Percentiles rank a stretch among this genome's conserved stretches.
Conservation (phyloP, 139 green algal species). For the Mesotaenium endlicherianum region DNA sequence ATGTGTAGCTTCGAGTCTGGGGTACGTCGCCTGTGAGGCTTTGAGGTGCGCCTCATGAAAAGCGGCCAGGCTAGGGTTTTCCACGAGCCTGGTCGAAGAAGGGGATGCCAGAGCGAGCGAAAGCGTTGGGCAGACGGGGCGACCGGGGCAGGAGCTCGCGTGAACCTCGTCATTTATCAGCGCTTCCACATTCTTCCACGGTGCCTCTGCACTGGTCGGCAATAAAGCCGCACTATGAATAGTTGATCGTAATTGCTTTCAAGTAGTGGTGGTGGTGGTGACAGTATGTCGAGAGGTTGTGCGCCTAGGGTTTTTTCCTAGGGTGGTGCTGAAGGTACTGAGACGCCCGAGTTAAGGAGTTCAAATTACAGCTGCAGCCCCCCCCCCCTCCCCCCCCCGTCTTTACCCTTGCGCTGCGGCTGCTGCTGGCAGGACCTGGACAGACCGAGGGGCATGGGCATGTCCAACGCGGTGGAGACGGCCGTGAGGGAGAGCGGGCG, state of each 20-base stretch:
- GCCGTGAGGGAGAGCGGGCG: conserved; percentile 9
- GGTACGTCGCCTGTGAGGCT: not conserved
- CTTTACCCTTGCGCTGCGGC: not conserved
- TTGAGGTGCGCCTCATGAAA: not conserved
- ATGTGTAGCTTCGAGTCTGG: not conserved
- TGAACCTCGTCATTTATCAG: not conserved
- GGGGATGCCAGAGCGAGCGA: not conserved
- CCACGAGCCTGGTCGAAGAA: not conserved
- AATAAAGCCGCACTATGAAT: too few relatives aligned
- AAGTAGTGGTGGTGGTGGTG: not conserved
- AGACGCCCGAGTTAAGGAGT: not conserved
- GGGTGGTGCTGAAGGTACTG: not conserved
- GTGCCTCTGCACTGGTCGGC: not conserved
- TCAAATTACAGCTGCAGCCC: not conserved
- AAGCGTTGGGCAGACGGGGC: not conserved
- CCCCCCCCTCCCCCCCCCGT: not conserved
- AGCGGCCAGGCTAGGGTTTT: not conserved
- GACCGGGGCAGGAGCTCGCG: not conserved
- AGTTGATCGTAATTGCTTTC: conserved; percentile 7
- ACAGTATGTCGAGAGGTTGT: not conserved
- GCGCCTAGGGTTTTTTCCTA: not conserved
- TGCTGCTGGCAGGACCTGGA: conserved; percentile 19
- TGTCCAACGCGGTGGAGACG: conserved; percentile 40
- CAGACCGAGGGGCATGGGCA: not conserved
- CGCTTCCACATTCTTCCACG: not conserved